Evolutionary conservation across 192 early-diverging fungal species (phyloP), one percentile per base, ranked within the genome.

Genomic region (Mortierella claussenii): DNA sequence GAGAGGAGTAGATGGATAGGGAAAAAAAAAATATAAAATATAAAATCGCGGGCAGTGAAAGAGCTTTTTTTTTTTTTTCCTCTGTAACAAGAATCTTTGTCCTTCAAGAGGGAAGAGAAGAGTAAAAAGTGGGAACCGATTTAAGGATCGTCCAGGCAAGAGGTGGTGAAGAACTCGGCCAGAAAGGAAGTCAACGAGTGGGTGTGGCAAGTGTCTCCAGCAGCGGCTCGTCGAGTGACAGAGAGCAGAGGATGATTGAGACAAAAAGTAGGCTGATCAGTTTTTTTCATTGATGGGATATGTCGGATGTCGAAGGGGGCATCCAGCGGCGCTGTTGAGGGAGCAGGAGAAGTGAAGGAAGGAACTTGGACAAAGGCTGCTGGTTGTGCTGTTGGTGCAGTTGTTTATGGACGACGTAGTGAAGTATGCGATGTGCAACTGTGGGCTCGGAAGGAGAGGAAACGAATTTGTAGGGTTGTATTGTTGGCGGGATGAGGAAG

Each of bases 81-180:
- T 31, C 10, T 28, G 11, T 3, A 28, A 1, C 42, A 43, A 0
- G 34, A 13, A 15, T 40, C 13, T 40, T 40, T 40, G 37, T 40
- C 13, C 13, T 7, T 40, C 13, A 10, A 13, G 7, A 40, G 7
- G 37, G 37, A 40, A 56, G 18, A 8, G 46, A n/a, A 0, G 40
- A 20, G 13, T 42, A 48, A n/a, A 37, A 10, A 43, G 36, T 5
- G 11, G 13, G 40, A 43, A 24, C 40, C 11, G 21, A 15, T 56
- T 56, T 60, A 70, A 50, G 68, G 68, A 56, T 71, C 60, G 60
- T 71, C 40, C n/a, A 62, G 60, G 34, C 51, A 57, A 31, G 60
- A 48, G 26, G 34, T 42, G 7, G 69, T 42, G 47, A 57, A 59
- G 40, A 58, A 59, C 17, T 51, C n/a, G 37, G 55, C 44, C 8